Percentiles rank a stretch among this genome's conserved stretches.
Conservation (phyloP, 441 rosid species). For the Gossypium trilobum region DNA sequence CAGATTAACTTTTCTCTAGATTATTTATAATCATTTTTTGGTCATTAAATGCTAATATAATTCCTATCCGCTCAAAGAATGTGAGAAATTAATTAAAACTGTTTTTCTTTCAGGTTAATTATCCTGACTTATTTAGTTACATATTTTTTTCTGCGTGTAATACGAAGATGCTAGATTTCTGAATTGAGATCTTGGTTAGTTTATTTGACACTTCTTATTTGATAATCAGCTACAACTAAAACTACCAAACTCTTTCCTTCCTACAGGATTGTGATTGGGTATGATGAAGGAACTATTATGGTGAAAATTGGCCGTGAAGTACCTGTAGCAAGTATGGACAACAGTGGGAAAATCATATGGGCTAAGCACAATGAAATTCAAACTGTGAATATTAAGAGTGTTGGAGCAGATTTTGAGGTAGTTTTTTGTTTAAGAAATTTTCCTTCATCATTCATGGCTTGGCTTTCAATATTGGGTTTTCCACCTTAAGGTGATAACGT, state of each 20-base stretch:
- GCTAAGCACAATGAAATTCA: constrained; percentile 98
- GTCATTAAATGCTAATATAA: neutral
- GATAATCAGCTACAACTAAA: constrained; percentile 4
- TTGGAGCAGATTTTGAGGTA: constrained; percentile 93
- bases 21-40: neutral
- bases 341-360: constrained; percentile 96
- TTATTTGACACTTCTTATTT: neutral
- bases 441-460: constrained; percentile 2
- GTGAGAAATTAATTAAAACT: neutral
- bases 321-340: constrained; percentile 99
- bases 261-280: constrained; percentile 84
- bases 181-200: neutral
- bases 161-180: neutral
- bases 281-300: constrained; percentile 96
- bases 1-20: neutral
- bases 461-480: neutral
- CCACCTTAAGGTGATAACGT: constrained; percentile 13
- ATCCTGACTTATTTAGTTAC: neutral
- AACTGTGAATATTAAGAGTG: constrained; percentile 90
- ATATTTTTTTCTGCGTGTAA: neutral
- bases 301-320: constrained; percentile 94
- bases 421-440: neutral
- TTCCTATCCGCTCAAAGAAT: neutral
- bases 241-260: neutral
- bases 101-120: neutral